Evolutionary conservation across 2,329 filamentous ascomycete genomes (phyloP).

Genomic region (Cladosporium phlei): DNA sequence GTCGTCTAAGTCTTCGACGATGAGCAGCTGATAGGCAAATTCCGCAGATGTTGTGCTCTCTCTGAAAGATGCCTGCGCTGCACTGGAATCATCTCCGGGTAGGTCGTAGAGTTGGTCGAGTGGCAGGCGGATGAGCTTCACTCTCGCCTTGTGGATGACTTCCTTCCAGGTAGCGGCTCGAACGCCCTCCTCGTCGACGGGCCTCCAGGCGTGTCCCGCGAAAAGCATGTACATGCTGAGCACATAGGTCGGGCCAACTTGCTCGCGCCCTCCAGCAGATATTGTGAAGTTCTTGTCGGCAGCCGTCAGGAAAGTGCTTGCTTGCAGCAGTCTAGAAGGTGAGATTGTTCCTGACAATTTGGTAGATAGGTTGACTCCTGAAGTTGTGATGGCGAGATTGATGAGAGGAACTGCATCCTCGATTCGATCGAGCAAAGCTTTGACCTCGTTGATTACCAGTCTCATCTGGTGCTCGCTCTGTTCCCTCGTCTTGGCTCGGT

Average conservation of each 20-base stretch:
- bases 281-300: slow-evolving; percentile 78
- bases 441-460: slow-evolving; percentile 69
- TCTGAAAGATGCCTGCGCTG: slow-evolving; percentile 18
- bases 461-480: slow-evolving; percentile 62
- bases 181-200: slow-evolving; percentile 53
- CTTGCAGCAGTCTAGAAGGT: slow-evolving; percentile 83
- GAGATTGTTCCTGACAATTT: slow-evolving; percentile 78
- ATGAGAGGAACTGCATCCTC: slow-evolving; percentile 89
- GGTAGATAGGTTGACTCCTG: slow-evolving; percentile 79
- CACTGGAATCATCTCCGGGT: slow-evolving; percentile 28
- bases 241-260: slow-evolving; percentile 82
- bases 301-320: slow-evolving; percentile 82
- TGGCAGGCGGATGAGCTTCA: slow-evolving; percentile 71
- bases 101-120: slow-evolving; percentile 48
- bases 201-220: slow-evolving; percentile 63
- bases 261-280: slow-evolving; percentile 59
- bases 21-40: slow-evolving; percentile 74
- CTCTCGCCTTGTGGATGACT: slow-evolving; percentile 84
- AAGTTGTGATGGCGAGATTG: slow-evolving; percentile 89
- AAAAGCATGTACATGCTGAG: slow-evolving; percentile 96
- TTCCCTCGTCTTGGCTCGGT: slow-evolving; percentile 47
- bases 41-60: slow-evolving; percentile 42
- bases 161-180: slow-evolving; percentile 85
- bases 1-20: slow-evolving; percentile 78
- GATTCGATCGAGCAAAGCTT: slow-evolving; percentile 67